These are phyloP conservation scores for Paramecium tetraurelia DNA, from an alignment of 73 alveolate species.

Conservation along the genomic window DNA sequence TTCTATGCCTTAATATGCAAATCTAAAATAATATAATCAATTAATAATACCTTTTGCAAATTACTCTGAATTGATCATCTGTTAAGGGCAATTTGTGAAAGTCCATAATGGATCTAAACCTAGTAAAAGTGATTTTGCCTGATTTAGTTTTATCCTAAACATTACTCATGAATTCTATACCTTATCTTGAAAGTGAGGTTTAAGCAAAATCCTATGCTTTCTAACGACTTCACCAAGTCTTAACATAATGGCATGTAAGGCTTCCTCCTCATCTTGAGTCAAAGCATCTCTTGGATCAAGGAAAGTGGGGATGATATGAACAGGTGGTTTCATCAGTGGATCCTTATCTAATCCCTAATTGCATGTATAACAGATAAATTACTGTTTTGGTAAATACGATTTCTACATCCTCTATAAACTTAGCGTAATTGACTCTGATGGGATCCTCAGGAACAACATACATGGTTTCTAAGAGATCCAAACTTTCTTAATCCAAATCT, in stretches of 20 bases:
- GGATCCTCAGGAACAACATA: slow-evolving; percentile 78
- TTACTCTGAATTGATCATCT: slow-evolving; percentile 74
- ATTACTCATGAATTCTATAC: not conserved
- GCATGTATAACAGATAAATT: not conserved
- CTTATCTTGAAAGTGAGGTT: slow-evolving; percentile 92
- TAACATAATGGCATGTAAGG: slow-evolving; percentile 74
- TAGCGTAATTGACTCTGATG: slow-evolving; percentile 76
- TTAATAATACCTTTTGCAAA: slow-evolving; percentile 73
- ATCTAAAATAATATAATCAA: slow-evolving; percentile 10
- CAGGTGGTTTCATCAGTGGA: slow-evolving; percentile 76
- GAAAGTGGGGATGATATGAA: slow-evolving; percentile 76
- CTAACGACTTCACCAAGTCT: slow-evolving; percentile 84
- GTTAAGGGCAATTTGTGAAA: slow-evolving; percentile 74
- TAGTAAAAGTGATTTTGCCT: slow-evolving; percentile 81
- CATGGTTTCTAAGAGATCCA: slow-evolving; percentile 72
- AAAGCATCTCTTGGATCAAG: slow-evolving; percentile 93
- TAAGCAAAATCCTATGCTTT: slow-evolving; percentile 79
- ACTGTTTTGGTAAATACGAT: slow-evolving; percentile 79
- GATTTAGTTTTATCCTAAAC: slow-evolving; percentile 74
- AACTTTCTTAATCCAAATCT: slow-evolving; percentile 78
- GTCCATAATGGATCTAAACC: slow-evolving; percentile 85
- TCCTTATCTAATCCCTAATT: slow-evolving; percentile 86
- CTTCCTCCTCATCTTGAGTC: slow-evolving; percentile 81
- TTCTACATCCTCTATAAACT: slow-evolving; percentile 87
- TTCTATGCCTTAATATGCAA: slow-evolving; percentile 82